These are phyloP conservation scores for Stevia rebaudiana DNA, from an alignment of 140 eudicot species.

Conservation along the genomic window DNA sequence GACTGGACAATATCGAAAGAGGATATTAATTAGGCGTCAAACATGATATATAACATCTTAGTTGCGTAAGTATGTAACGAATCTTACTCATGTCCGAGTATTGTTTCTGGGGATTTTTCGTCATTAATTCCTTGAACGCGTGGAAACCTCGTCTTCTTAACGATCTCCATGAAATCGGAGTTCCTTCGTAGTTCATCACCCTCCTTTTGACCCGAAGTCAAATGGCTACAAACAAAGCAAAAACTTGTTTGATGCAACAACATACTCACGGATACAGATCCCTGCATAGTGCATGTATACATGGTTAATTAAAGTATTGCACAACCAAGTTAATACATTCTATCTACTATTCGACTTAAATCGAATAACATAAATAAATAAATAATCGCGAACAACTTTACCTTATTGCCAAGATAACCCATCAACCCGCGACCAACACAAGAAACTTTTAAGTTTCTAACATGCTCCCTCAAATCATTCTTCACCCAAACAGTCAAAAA, in stretches of 20 bases:
- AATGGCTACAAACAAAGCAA: slow-evolving; percentile 87
- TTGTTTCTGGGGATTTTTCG: slow-evolving; percentile 85
- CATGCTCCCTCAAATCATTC: slow-evolving; percentile 70
- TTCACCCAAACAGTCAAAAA: slow-evolving; percentile 83
- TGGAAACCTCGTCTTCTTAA: slow-evolving; percentile 87
- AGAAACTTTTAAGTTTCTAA: slow-evolving; percentile 72
- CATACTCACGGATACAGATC: slow-evolving; percentile 89
- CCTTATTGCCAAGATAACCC: slow-evolving; percentile 99
- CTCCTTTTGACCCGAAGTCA: slow-evolving; percentile 91
- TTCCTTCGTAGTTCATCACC: slow-evolving; percentile 88
- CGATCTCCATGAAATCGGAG: slow-evolving; percentile 86
- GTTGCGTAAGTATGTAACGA: neutral
- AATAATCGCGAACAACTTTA: slow-evolving; percentile 9
- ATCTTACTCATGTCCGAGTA: slow-evolving; percentile 81
- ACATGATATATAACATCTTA: neutral
- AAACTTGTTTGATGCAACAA: slow-evolving; percentile 87
- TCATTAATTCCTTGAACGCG: slow-evolving; percentile 52
- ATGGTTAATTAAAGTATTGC: too few relatives aligned
- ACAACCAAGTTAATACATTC: neutral
- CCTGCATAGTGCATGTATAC: slow-evolving; percentile 42
- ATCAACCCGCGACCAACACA: slow-evolving; percentile 95
- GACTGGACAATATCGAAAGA: slow-evolving; percentile 38
- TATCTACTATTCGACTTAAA: neutral
- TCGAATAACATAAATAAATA: neutral
- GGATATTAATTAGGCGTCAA: slow-evolving; percentile 7